Evolutionary conservation across 257 asterid genomes (phyloP), one percentile per base, ranked within the genome.

Genomic region (Striga asiatica): DNA sequence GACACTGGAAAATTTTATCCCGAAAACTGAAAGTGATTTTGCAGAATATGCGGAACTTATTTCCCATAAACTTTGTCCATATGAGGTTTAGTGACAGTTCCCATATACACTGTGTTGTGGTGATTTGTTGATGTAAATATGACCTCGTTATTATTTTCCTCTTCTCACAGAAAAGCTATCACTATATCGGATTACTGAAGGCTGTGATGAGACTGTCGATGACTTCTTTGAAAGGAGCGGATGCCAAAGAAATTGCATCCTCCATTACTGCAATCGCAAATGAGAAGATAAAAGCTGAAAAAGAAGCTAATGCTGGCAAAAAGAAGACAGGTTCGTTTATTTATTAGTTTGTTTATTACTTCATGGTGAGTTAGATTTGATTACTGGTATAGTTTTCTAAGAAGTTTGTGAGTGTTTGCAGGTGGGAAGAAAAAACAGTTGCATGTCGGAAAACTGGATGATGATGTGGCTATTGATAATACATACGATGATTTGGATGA

Each of bases 281-380:
- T 60, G 99, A 93, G 71, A 93, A 93, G 75, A 82, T 93, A 38
- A 93, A 88, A 67, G 93, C 89, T 3, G 99, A 93, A 72, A 88
- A 89, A 64, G 98, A 91, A 61, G 92, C 94, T 24, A 87, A 74
- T 69, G 85, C 93, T 6, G 78, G 88, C 75, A 92, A 88, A 70
- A 92, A 88, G 89, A 93, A 85, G 75, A 64, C 91, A 42, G 89
- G 97, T 88, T 8, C 24, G 35, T 35, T 56, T 2, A 24, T 42
- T 54, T 41, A 25, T 3, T 31, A 14, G n/a, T 12, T 31, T 58
- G 42, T 42, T 7, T 2, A 25, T 22, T 38, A 2, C 34, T 31
- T 28, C 6, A 14, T 2, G 54, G 6, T 23, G 17, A 8, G 17
- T 48, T 22, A 23, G 34, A 19, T 14, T 25, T n/a, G n/a, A n/a